Conservation (phyloP, 768 basidiomycete species). For the Antrodiella citrinella region DNA sequence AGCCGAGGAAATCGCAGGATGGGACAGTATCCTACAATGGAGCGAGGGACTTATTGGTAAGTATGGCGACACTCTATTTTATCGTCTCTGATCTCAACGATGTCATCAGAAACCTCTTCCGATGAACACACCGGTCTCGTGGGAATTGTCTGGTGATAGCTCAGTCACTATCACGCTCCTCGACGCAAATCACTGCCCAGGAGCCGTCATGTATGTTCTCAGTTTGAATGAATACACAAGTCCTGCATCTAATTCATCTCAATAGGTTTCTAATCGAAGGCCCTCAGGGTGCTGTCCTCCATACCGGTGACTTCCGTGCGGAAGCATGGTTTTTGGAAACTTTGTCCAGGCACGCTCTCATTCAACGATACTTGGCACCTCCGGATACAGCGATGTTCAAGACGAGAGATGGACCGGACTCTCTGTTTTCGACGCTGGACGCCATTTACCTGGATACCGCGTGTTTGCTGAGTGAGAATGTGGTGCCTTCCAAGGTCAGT, state of each 20-base stretch:
- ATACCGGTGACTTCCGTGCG: slow-evolving; percentile 90
- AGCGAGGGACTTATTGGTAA: slow-evolving; percentile 62
- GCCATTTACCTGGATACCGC: slow-evolving; percentile 20
- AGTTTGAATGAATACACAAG: not conserved
- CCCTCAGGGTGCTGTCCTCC: slow-evolving; percentile 60
- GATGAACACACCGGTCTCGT: slow-evolving; percentile 53
- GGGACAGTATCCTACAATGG: slow-evolving; percentile 41
- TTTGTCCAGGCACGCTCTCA: slow-evolving; percentile 57
- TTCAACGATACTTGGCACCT: slow-evolving; percentile 59
- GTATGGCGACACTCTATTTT: slow-evolving; percentile 15
- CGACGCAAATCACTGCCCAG: slow-evolving; percentile 94
- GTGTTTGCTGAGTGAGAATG: slow-evolving; percentile 13
- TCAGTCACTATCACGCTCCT: slow-evolving; percentile 68
- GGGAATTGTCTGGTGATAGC: slow-evolving; percentile 49
- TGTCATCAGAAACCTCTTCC: slow-evolving; percentile 44
- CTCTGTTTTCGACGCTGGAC: slow-evolving; percentile 9
- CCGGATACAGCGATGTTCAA: not conserved
- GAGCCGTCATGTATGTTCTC: slow-evolving; percentile 73
- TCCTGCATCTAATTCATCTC: slow-evolving; percentile 1
- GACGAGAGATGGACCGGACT: not conserved
- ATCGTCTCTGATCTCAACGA: not conserved
- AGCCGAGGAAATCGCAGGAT: slow-evolving; percentile 37
- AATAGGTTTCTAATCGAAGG: slow-evolving; percentile 81
- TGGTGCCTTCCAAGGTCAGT: slow-evolving; percentile 10
- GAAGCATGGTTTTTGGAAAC: slow-evolving; percentile 74